Conservation (phyloP, 345 rosid species). For the Citrus sinensis region DVS_A1.0 CM039166.1:9908501-9909000, state of each 20-base stretch:
- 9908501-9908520: slow-evolving; percentile 59
- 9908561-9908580: slow-evolving; percentile 69
- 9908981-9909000: slow-evolving; percentile 74
- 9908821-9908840: slow-evolving; percentile 62
- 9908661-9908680: slow-evolving; percentile 62
- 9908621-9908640: slow-evolving; percentile 68
- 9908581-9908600: slow-evolving; percentile 59
- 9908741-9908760: slow-evolving; percentile 43
- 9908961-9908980: slow-evolving; percentile 59
- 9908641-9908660: slow-evolving; percentile 57
- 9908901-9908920: slow-evolving; percentile 68
- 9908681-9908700: slow-evolving; percentile 51
- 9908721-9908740: slow-evolving; percentile 60
- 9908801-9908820: slow-evolving; percentile 76
- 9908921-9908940: slow-evolving; percentile 51
- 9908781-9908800: slow-evolving; percentile 76
- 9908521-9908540: slow-evolving; percentile 65
- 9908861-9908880: slow-evolving; percentile 54
- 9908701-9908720: slow-evolving; percentile 63
- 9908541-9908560: slow-evolving; percentile 51
- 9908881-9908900: slow-evolving; percentile 58
- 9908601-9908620: slow-evolving; percentile 57
- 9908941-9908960: slow-evolving; percentile 54
- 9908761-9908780: slow-evolving; percentile 60
- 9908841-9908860: slow-evolving; percentile 49